Evolutionary conservation across 495 filamentous ascomycete species (phyloP), one percentile per base, ranked within the genome.

Genomic region (Penicillium bialowiezense): DNA sequence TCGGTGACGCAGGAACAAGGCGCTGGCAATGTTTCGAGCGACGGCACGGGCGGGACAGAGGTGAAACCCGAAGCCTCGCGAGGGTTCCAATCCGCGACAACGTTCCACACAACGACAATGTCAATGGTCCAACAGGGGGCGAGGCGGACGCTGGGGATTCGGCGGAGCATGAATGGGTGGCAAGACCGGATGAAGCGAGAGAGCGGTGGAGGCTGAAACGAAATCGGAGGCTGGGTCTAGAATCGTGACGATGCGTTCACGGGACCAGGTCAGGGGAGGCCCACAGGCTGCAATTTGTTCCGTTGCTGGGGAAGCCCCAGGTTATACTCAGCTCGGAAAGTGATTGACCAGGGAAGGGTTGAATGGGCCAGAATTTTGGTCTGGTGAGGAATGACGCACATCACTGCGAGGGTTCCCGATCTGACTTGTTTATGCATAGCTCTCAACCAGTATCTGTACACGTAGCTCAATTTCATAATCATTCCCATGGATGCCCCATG

Each of bases 161-260:
- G 82, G 42, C 70, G 81, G 41, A 82, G 75, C 45, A 70, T 85
- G 69, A 76, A 79, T 51, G 79, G 79, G 42, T 81, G 77, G 77
- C 62, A 70, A 38, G 68, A 72, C 19, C 62, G 70, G 54, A 76
- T 76, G 73, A 73, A 72, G 53, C 59, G 65, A 53, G 66, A 51
- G 45, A 48, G 54, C 45, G 51, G 53, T 45, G 59, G 58, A 32
- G 45, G 47, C 37, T 60, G 41, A 53, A 34, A 41, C 5, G 28
- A 41, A 21, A 28, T 47, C 13, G 21, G 40, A 31, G 44, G 32
- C 41, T 46, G n/a, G 37, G 45, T 59, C 42, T 56, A 52, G 50
- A 55, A 49, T 39, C 9, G 3, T 53, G 41, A 41, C 12, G 47
- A 33, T 19, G 17, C 32, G 45, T 38, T 14, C 33, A 46, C 44